Percentiles rank a stretch among this genome's conserved stretches.
These are phyloP conservation scores for Dryas integrifolia DNA, from an alignment of 331 rosid species.

Conservation along the genomic window DNA sequence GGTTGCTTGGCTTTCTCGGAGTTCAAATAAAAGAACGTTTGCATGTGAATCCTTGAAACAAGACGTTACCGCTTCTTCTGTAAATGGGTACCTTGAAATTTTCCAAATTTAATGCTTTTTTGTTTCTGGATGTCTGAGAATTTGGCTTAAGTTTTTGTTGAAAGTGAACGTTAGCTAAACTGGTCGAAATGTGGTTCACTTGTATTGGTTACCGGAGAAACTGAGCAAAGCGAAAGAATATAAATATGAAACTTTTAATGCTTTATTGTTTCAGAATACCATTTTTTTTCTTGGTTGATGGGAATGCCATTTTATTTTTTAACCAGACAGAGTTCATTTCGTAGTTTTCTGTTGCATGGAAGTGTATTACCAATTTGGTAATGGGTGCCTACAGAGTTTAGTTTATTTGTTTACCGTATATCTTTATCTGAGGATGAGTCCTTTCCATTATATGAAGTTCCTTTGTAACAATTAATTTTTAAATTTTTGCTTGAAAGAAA, in stretches of 20 bases:
- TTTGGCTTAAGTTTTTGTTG: slow-evolving; percentile 1
- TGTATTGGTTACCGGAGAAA: not conserved
- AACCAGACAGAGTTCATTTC: too few species aligned
- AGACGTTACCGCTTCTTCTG: slow-evolving; percentile 36
- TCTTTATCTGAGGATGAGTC: too few species aligned
- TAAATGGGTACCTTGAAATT: slow-evolving; percentile 41
- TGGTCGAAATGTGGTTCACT: not conserved
- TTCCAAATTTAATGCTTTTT: slow-evolving; percentile 5
- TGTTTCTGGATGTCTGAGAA: not conserved
- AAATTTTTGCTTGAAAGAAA: too few species aligned
- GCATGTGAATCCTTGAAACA: slow-evolving; percentile 35
- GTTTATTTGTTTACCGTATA: too few species aligned
- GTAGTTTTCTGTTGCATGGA: too few species aligned
- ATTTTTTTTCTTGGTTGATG: not conserved
- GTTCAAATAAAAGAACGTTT: slow-evolving; percentile 38
- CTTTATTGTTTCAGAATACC: not conserved
- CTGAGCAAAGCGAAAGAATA: not conserved
- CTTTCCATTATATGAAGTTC: too few species aligned
- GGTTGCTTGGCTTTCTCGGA: slow-evolving; percentile 33
- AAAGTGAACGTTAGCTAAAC: too few species aligned
- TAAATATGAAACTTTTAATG: not conserved
- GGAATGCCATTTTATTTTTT: not conserved
- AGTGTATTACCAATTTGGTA: too few species aligned
- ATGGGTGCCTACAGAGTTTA: too few species aligned
- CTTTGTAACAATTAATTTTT: too few species aligned